Evolutionary conservation across 2,329 filamentous ascomycete genomes (phyloP), one percentile per base, ranked within the genome.

Genomic region (Fusarium floridanum): DNA sequence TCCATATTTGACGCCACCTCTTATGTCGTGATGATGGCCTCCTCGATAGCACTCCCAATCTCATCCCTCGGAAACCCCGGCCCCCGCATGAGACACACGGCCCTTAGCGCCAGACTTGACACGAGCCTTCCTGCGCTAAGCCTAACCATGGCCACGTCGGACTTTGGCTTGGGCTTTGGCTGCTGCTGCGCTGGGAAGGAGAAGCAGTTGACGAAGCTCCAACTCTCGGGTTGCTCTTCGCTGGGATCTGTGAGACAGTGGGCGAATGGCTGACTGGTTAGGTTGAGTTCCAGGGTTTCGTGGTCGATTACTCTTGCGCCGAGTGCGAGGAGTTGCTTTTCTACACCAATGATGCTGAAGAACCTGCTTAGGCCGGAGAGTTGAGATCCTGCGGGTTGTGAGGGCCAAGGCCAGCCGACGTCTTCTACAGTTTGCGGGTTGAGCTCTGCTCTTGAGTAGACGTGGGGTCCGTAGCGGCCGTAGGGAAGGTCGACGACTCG

Each of bases 151-250:
- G 76, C 41, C 12, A 63, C 64, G 7, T 59, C 61, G 7, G 73
- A 50, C 14, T 55, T 50, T 16, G 64, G 55, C 10, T 57, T 50
- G 14, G 64, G 37, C 43, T 70, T 72, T 2, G 74, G 61, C 11
- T 75, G 61, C 1, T 68, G 59, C 2, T 32, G 17, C 6, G 6
- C 48, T 32, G 72, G 68, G 37, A 77, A 73, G 0, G 71, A 75
- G 55, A 79, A 79, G 34, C 78, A 79, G 20, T 79, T 71, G 37
- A 79, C 77, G 7, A 78, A 79, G 20, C 77, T 79, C 77, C 77
- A 79, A 39, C 77, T 79, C n/a, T 78, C 77, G 1, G 77, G 74
- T 14, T 79, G 77, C 5, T 66, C 57, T 1, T 66, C 61, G 17
- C 17, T 32, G 6, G 74, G 53, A 5, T 64, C 48, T 6, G 61